Evolutionary conservation across 2,329 filamentous ascomycete species (phyloP).

Genomic region (Cephalotrichum gorgonifer): DNA sequence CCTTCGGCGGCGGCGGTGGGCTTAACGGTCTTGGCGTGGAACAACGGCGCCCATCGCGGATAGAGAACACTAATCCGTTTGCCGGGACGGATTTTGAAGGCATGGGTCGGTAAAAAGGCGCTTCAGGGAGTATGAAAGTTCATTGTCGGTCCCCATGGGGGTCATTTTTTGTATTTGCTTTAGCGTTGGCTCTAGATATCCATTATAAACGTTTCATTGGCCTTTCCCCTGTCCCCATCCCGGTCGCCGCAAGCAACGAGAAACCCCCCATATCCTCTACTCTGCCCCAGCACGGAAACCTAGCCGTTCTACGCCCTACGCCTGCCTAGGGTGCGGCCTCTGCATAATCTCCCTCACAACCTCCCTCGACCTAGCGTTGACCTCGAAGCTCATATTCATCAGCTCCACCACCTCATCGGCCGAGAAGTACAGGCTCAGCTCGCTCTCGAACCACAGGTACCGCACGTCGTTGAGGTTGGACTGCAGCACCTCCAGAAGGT

Average conservation of each 20-base stretch:
- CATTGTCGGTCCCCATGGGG: no score
- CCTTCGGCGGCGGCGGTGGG: no score
- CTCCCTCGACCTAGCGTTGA: constrained; percentile 47
- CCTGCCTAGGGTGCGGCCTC: constrained; percentile 30
- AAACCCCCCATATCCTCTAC: no score
- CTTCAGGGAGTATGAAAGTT: no score
- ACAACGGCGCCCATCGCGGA: neutral
- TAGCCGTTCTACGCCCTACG: neutral
- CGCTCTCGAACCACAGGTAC: constrained; percentile 55
- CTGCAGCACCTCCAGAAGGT: constrained; percentile 53
- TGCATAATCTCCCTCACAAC: constrained; percentile 47
- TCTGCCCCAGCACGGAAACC: neutral
- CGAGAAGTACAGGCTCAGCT: constrained; percentile 53
- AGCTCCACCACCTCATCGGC: constrained; percentile 51
- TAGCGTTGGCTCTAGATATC: no score
- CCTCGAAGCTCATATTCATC: constrained; percentile 53
- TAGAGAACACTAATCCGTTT: neutral
- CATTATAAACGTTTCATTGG: no score
- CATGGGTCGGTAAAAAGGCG: neutral
- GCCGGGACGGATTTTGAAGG: constrained; percentile 4
- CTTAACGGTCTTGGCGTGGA: neutral
- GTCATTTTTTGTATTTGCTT: no score
- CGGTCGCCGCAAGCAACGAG: no score
- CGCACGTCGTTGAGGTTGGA: constrained; percentile 55
- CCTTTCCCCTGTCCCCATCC: no score